A percentile compares a stretch with the other conserved stretches of the same genome.
phyloP scores from a whole-genome alignment of 225 moss, liverwort and hornwort genomes.

The Pleurozium schreberi region DNA sequence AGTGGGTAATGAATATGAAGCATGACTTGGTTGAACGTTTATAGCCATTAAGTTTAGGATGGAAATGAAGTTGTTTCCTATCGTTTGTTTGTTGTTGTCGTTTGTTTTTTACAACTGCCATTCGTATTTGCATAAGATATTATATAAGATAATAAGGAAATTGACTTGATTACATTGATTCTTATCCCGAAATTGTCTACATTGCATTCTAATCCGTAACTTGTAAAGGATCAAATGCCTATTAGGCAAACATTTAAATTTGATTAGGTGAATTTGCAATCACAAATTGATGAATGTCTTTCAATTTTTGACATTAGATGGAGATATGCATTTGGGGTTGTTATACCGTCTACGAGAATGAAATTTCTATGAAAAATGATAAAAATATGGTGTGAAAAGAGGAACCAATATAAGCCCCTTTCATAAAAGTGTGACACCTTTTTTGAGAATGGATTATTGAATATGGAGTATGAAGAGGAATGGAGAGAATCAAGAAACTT shows the following conservation, averaged over 20 bases:
- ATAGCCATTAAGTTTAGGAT: background rate
- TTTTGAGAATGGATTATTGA: background rate
- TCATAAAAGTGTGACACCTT: accelerated
- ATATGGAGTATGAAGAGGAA: too few species aligned
- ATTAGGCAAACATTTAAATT: background rate
- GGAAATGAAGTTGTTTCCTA: background rate
- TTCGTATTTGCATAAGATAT: background rate
- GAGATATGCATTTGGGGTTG: background rate
- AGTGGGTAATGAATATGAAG: background rate
- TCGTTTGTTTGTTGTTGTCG: background rate
- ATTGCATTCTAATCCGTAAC: background rate
- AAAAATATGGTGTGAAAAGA: background rate
- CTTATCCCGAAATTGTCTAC: accelerated
- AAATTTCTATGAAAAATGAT: background rate
- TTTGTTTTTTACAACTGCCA: background rate
- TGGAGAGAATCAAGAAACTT: background rate
- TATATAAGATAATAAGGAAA: background rate
- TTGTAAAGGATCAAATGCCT: background rate
- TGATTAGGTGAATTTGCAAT: background rate
- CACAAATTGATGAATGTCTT: background rate
- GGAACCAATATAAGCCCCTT: accelerated
- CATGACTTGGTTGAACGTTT: background rate
- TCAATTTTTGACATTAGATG: background rate
- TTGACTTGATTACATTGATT: accelerated
- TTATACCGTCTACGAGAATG: accelerated